These are phyloP conservation scores for Incumbomyces delicatus DNA, from an alignment of 2,329 filamentous ascomycete genomes.

Conservation along the genomic window DNA sequence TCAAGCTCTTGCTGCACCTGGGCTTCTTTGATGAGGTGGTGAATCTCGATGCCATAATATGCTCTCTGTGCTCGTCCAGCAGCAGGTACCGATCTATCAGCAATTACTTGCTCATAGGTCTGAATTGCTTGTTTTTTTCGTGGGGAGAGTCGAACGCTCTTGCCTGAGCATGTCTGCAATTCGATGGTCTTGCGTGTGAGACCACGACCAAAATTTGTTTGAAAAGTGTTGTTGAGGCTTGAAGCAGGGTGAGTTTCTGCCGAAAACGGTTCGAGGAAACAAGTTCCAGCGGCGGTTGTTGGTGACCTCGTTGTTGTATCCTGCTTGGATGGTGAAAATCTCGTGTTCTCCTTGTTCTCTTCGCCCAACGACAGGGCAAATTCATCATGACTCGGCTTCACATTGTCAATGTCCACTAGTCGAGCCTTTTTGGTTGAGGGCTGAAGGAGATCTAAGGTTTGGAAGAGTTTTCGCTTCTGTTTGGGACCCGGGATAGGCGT, in stretches of 20 bases:
- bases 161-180: constrained; percentile 41
- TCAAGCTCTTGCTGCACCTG: constrained; percentile 45
- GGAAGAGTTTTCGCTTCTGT: constrained; percentile 32
- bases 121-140: constrained; percentile 28
- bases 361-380: not conserved
- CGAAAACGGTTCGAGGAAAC: constrained; percentile 5
- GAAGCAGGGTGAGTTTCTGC: too few species aligned
- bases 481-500: constrained; percentile 20
- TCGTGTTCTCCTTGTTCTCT: not conserved
- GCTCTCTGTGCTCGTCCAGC: constrained; percentile 48
- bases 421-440: constrained; percentile 30
- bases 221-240: not conserved
- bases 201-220: constrained; percentile 10
- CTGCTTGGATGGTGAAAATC: not conserved
- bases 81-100: constrained; percentile 41
- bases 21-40: constrained; percentile 64
- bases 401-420: constrained; percentile 22
- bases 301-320: not conserved
- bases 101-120: constrained; percentile 46
- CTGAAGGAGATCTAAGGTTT: constrained; percentile 19
- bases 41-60: constrained; percentile 91
- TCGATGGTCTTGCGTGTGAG: constrained; percentile 20
- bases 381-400: constrained; percentile 19
- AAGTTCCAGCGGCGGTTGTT: constrained; percentile 3
- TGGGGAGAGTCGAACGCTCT: constrained; percentile 33